Percentiles rank a stretch among this genome's conserved stretches.
Conservation (phyloP, 345 rosid species). For the Cochlearia excelsa region DNA sequence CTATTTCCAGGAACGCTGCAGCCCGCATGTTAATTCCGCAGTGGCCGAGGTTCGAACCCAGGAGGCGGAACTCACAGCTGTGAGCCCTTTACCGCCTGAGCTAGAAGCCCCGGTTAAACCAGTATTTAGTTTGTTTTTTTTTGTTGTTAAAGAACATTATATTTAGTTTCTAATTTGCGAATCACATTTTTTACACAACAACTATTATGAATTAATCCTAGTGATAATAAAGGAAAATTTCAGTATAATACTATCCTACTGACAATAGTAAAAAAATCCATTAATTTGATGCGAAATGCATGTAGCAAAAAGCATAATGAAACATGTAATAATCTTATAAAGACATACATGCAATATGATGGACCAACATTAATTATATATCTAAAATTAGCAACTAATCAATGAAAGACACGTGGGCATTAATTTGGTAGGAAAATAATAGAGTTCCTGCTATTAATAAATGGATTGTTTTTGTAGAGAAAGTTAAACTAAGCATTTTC, state of each 20-base stretch:
- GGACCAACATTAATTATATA: constrained; percentile 25
- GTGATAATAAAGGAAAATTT: background rate
- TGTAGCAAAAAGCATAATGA: constrained; percentile 24
- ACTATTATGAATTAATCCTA: no score
- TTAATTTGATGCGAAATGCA: constrained; percentile 26
- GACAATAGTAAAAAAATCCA: constrained; percentile 26
- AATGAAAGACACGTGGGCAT: constrained; percentile 25
- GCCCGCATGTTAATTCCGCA: no score
- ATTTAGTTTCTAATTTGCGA: no score
- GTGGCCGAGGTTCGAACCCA: no score
- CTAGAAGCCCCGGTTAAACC: no score
- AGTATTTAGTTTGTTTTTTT: no score
- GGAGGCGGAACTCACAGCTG: no score
- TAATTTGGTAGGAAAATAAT: constrained; percentile 28
- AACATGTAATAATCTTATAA: constrained; percentile 1
- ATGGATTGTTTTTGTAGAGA: no score
- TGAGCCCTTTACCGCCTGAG: no score
- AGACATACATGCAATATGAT: constrained; percentile 36
- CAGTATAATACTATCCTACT: constrained; percentile 1
- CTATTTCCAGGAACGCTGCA: no score
- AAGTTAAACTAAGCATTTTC: constrained; percentile 16
- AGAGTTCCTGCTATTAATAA: constrained; percentile 6
- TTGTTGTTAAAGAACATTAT: no score
- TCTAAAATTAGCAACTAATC: constrained; percentile 25
- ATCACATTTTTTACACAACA: no score